Evolutionary conservation across 192 early-diverging fungal species (phyloP), one percentile per base, ranked within the genome.

Genomic region (Backusella macrospora): DNA sequence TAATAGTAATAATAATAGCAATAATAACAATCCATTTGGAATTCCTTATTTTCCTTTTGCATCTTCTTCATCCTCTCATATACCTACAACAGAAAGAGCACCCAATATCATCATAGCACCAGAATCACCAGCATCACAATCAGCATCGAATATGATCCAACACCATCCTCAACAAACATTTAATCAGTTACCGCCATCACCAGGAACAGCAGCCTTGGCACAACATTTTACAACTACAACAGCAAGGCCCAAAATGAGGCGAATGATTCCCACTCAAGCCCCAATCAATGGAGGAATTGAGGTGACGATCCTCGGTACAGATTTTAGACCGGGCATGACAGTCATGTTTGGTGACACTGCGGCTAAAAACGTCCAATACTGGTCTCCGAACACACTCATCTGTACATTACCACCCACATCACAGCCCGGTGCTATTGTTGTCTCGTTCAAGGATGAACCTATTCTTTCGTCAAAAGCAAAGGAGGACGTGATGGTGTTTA

Each of bases 271-370:
- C 3, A 87, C 84, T 44, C 88, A 93, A 70, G 96, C 95, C 13
- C 95, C 96, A 0, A 84, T 92, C 47, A 88, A 85, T 78, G 96
- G 96, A 43, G 96, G 95, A 3, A 85, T 92, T 14, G 93, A 92
- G 43, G 83, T 97, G 4, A 94, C 95, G 13, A 85, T 98, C n/a
- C 80, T 92, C 7, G 96, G 96, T 7, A 86, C 84, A 21, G 90
- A 91, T 68, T 96, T 98, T 81, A 86, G 89, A 72, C 87, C 90
- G 76, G 74, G 95, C 81, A 46, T 86, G 59, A 88, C 83, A 0
- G 82, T 81, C 14, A 73, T 91, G 71, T 97, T 98, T 85, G 96
- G 95, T 23, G 87, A 88, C 10, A 73, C 82, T 0, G 87, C 88
- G 15, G 95, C 94, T 0, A 83, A 89, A 6, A 86, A 83, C 13